Conservation (phyloP, 2,329 filamentous ascomycete genomes). For the Fusarium oligoseptatum region DNA sequence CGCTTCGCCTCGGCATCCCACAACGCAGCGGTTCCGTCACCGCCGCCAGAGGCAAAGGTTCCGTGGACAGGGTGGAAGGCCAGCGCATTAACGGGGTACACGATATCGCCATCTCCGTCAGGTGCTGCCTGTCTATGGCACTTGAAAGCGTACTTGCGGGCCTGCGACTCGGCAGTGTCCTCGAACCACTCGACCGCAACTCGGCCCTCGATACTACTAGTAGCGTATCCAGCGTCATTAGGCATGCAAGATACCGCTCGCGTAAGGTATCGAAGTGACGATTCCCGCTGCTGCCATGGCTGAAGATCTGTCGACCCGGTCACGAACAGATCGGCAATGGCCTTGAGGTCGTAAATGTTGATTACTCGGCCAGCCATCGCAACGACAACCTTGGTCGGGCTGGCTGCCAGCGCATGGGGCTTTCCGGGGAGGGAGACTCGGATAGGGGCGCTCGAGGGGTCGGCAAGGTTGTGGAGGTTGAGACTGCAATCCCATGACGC, state of each 20-base stretch:
- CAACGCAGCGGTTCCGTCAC: conserved; percentile 90
- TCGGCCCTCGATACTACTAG: conserved; percentile 91
- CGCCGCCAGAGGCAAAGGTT: conserved; percentile 90
- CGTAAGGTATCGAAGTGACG: conserved; percentile 95
- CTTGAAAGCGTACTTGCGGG: conserved; percentile 98
- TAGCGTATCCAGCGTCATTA: conserved; percentile 93
- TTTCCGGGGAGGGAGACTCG: conserved; percentile 83
- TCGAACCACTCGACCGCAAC: conserved; percentile 99
- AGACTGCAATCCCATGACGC: conserved; percentile 95
- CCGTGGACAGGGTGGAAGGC: conserved; percentile 87
- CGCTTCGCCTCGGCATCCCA: conserved; percentile 95
- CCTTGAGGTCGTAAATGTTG: conserved; percentile 90
- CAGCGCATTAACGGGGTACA: conserved; percentile 92
- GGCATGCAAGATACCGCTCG: conserved; percentile 96
- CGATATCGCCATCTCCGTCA: conserved; percentile 78
- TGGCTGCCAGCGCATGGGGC: conserved; percentile 87
- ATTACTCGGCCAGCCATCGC: conserved; percentile 96
- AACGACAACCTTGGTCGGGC: conserved; percentile 85
- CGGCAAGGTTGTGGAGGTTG: conserved; percentile 80
- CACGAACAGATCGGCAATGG: conserved; percentile 70
- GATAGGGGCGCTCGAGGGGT: conserved; percentile 67
- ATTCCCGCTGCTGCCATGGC: conserved; percentile 95
- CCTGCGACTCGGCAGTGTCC: conserved; percentile 86
- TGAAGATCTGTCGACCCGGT: conserved; percentile 65
- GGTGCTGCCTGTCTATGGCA: conserved; percentile 86